Conservation (phyloP, 2,329 filamentous ascomycete species). For the Coniochaeta sp. region DNA sequence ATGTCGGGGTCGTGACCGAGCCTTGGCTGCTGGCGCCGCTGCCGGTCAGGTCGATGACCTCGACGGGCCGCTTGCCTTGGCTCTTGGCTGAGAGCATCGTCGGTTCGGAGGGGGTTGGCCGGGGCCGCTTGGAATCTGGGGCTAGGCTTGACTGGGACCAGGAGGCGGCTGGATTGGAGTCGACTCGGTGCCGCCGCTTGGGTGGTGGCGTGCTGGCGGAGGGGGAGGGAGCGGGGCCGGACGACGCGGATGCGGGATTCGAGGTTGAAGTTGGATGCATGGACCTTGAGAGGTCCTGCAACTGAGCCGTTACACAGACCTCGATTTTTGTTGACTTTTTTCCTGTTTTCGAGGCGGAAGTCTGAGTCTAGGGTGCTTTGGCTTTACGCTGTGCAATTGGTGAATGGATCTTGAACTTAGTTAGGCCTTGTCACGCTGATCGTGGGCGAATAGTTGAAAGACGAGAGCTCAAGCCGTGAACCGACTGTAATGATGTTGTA, state of each 20-base stretch:
- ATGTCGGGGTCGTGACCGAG: neutral
- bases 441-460: neutral
- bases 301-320: constrained; percentile 8
- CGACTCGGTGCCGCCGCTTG: constrained; percentile 18
- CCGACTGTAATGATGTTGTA: neutral
- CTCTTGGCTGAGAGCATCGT: constrained; percentile 19
- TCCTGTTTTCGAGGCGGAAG: too few relatives aligned
- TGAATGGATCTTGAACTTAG: neutral
- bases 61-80: constrained; percentile 25
- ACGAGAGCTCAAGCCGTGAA: neutral
- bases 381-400: neutral
- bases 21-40: neutral
- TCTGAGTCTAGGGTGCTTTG: neutral
- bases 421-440: neutral
- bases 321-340: neutral
- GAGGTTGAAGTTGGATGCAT: constrained; percentile 12
- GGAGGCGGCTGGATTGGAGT: constrained; percentile 15
- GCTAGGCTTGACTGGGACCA: constrained; percentile 6
- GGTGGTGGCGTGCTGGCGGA: constrained; percentile 7
- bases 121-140: constrained; percentile 20
- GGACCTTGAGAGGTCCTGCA: constrained; percentile 9
- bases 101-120: constrained; percentile 2
- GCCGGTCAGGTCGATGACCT: constrained; percentile 38
- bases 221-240: constrained; percentile 4
- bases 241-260: constrained; percentile 5